Evolutionary conservation across 805 yeast genomes (phyloP).

Genomic region (Sporopachydermia quercuum): DNA sequence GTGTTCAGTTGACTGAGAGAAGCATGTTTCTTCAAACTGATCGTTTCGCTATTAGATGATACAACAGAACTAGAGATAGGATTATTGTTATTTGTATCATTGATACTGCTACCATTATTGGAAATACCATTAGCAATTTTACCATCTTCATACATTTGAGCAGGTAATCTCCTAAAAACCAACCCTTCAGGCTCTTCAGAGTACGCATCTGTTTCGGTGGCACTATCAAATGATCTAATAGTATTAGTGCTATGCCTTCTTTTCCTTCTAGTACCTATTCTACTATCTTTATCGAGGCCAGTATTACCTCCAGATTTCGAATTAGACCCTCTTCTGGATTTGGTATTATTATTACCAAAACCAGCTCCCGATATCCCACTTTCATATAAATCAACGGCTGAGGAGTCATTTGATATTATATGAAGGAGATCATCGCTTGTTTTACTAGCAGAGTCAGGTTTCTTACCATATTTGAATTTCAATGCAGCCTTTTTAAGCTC

Average conservation of each 20-base stretch:
- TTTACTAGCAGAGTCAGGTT: conserved; percentile 7
- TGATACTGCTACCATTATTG: not conserved
- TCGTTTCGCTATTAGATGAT: not conserved
- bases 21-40: not conserved
- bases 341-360: not conserved
- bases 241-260: not conserved
- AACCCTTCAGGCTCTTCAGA: not conserved
- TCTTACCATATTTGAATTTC: conserved; percentile 15
- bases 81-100: not conserved
- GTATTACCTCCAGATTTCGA: conserved; percentile 6
- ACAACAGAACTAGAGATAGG: not conserved
- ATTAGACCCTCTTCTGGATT: conserved; percentile 4
- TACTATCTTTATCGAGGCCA: no score
- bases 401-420: conserved; percentile 5
- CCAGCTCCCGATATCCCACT: conserved; percentile 4
- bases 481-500: conserved; percentile 21
- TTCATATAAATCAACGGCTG: conserved; percentile 2
- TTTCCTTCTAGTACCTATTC: not conserved
- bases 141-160: not conserved
- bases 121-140: not conserved
- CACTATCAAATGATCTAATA: not conserved
- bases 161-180: not conserved
- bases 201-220: no score
- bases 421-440: conserved; percentile 8
- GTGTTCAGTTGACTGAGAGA: not conserved